Percentiles rank a stretch among this genome's conserved stretches.
These are phyloP conservation scores for Kwoniella dendrophila DNA, from an alignment of 768 basidiomycete genomes.

Conservation along the genomic window DNA sequence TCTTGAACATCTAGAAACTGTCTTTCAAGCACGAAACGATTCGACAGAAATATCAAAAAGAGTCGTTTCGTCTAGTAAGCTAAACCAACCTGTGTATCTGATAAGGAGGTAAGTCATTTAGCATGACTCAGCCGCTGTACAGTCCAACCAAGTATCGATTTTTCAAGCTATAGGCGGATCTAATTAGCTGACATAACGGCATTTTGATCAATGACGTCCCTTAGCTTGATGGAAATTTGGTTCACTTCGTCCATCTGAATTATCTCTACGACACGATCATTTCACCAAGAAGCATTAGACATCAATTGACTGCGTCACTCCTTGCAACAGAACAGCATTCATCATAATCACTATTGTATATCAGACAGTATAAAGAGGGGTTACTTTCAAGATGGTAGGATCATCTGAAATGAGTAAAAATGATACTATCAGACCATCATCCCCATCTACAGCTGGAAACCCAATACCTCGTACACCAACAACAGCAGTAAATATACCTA, in stretches of 20 bases:
- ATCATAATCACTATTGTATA: no score
- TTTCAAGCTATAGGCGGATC: no score
- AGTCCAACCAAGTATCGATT: no score
- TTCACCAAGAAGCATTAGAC: no score
- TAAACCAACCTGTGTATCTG: neutral
- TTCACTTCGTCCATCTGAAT: slow-evolving; percentile 1
- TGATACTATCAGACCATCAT: slow-evolving; percentile 13
- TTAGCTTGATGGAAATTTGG: slow-evolving; percentile 13
- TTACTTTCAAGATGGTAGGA: slow-evolving; percentile 16
- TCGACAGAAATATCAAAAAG: no score
- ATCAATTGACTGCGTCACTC: no score
- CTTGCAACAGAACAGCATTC: no score
- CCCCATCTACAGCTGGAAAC: slow-evolving; percentile 8
- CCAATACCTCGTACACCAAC: slow-evolving; percentile 10
- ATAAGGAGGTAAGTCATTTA: slow-evolving; percentile 10
- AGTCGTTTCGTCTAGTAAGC: no score
- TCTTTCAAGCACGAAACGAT: no score
- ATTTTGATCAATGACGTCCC: neutral
- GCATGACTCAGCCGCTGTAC: no score
- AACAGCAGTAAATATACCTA: slow-evolving; percentile 9
- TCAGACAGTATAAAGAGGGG: no score
- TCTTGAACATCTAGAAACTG: neutral
- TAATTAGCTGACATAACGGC: slow-evolving; percentile 5
- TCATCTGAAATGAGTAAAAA: slow-evolving; percentile 25
- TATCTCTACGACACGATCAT: slow-evolving; percentile 10